These are phyloP conservation scores for Nakaseomyces bracarensis DNA, from an alignment of 1,139 yeast species.

Conservation along the genomic window DNA sequence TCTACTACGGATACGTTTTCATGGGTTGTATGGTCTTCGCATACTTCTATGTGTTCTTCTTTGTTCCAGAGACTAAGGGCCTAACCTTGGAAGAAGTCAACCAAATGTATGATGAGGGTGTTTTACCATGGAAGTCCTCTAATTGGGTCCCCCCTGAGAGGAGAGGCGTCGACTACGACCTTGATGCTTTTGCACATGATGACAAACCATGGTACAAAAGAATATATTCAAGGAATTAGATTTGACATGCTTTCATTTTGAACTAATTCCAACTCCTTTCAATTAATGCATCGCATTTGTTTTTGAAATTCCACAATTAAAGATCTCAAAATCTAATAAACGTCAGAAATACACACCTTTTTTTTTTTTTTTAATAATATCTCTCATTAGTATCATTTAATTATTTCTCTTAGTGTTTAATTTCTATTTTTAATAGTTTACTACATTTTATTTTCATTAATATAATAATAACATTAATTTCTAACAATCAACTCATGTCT, in stretches of 20 bases:
- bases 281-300: too few species aligned
- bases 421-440: too few species aligned
- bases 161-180: constrained; percentile 28
- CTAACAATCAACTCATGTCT: too few species aligned
- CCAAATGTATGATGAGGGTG: constrained; percentile 40
- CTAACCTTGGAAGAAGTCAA: constrained; percentile 63
- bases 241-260: background rate
- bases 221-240: constrained; percentile 14
- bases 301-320: too few species aligned
- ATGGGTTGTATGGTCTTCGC: constrained; percentile 60
- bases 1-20: constrained; percentile 60
- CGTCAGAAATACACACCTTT: too few species aligned
- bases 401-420: too few species aligned
- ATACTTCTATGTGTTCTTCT: constrained; percentile 52
- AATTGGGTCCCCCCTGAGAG: constrained; percentile 22
- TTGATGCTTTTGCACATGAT: constrained; percentile 14
- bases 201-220: constrained; percentile 21
- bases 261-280: too few species aligned
- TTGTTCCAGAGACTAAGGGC: constrained; percentile 63
- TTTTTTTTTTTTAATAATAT: too few species aligned
- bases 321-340: too few species aligned
- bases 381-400: too few species aligned
- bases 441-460: too few species aligned
- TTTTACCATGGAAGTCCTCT: constrained; percentile 40
- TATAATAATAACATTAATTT: too few species aligned